phyloP scores from a whole-genome alignment of 176 grass and related monocot genomes.

The Puya raimondii region DNA sequence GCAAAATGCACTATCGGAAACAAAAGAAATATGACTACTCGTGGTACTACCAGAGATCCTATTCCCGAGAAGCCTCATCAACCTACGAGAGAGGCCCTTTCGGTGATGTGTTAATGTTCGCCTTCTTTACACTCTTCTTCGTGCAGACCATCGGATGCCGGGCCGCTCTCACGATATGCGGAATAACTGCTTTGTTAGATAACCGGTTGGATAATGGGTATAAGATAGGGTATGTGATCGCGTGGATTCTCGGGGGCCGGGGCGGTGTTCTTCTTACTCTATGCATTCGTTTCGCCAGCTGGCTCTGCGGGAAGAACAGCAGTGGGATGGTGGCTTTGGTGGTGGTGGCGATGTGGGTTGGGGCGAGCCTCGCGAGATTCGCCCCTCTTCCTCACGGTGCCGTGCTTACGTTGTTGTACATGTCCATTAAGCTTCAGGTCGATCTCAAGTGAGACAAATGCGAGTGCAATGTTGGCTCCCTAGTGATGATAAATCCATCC shows the following conservation, averaged over 20 bases:
- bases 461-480: background rate
- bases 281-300: slow-evolving; percentile 22
- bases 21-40: slow-evolving; percentile 8
- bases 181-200: slow-evolving; percentile 14
- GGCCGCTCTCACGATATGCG: slow-evolving; percentile 15
- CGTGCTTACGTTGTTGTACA: slow-evolving; percentile 19
- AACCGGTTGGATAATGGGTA: slow-evolving; percentile 23
- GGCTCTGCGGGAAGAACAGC: slow-evolving; percentile 32
- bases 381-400: slow-evolving; percentile 21
- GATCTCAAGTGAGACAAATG: slow-evolving; percentile 14
- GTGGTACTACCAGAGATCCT: slow-evolving; percentile 5
- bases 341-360: slow-evolving; percentile 19
- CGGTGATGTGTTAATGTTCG: slow-evolving; percentile 15
- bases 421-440: slow-evolving; percentile 22
- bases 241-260: slow-evolving; percentile 22
- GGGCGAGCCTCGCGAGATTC: slow-evolving; percentile 2
- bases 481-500: background rate
- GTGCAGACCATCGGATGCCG: slow-evolving; percentile 17
- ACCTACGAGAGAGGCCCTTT: slow-evolving; percentile 13
- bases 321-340: slow-evolving; percentile 22
- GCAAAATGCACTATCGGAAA: background rate
- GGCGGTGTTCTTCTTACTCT: slow-evolving; percentile 16
- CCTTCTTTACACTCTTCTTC: slow-evolving; percentile 14
- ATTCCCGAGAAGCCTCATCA: slow-evolving; percentile 5
- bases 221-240: slow-evolving; percentile 22